Evolutionary conservation across 176 grass and related monocot genomes (phyloP).

Genomic region (Aechmea fasciata): DNA sequence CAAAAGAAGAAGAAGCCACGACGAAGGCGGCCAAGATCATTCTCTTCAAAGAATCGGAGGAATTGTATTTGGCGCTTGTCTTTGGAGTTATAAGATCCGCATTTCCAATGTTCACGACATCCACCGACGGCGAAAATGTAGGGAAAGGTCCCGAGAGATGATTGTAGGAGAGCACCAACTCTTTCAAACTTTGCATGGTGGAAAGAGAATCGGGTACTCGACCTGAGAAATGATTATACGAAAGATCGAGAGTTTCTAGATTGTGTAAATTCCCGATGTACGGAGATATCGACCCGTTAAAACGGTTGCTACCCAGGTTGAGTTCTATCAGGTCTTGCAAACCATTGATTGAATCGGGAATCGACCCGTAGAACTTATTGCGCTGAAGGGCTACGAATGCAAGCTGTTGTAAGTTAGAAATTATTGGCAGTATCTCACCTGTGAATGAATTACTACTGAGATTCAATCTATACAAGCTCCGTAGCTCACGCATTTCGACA

Average conservation of each 20-base stretch:
- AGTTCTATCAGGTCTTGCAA: slow-evolving; percentile 29
- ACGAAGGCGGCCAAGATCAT: too few relatives aligned
- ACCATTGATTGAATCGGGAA: slow-evolving; percentile 29
- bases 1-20: too few relatives aligned
- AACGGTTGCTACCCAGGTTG: slow-evolving; percentile 45
- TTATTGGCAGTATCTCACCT: slow-evolving; percentile 24
- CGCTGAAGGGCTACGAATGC: slow-evolving; percentile 28
- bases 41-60: too few relatives aligned
- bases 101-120: slow-evolving; percentile 27
- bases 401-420: slow-evolving; percentile 27
- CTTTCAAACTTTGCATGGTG: slow-evolving; percentile 19
- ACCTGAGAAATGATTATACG: slow-evolving; percentile 53
- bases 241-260: slow-evolving; percentile 79
- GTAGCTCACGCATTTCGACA: not conserved
- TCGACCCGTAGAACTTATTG: slow-evolving; percentile 30
- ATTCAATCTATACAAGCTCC: slow-evolving; percentile 36
- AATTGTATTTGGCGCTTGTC: not conserved
- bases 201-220: slow-evolving; percentile 19
- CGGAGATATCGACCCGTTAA: slow-evolving; percentile 39
- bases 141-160: slow-evolving; percentile 40
- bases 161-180: slow-evolving; percentile 58
- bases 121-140: not conserved
- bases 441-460: slow-evolving; percentile 43
- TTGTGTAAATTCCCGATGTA: not conserved
- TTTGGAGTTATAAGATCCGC: slow-evolving; percentile 1